Percentiles rank a stretch among this genome's conserved stretches.
phyloP scores from a whole-genome alignment of 768 basidiomycete genomes.

The Multifurca ochricompacta region DNA sequence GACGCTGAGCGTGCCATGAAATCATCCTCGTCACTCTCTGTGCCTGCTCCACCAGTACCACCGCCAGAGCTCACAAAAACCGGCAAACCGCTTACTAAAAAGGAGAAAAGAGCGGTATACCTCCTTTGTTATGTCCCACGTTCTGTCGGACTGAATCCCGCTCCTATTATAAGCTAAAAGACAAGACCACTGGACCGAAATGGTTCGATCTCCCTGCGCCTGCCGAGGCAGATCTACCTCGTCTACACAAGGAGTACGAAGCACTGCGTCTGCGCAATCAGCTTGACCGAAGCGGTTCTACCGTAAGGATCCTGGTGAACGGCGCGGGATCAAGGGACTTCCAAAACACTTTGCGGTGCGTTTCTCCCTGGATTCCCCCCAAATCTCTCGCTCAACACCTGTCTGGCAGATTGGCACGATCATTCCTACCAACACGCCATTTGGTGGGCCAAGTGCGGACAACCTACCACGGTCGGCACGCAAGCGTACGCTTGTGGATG shows the following conservation, averaged over 20 bases:
- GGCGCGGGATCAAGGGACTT: slow-evolving; percentile 74
- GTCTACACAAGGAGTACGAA: slow-evolving; percentile 78
- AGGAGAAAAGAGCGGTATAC: slow-evolving; percentile 60
- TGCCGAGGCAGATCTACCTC: slow-evolving; percentile 67
- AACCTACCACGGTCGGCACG: slow-evolving; percentile 63
- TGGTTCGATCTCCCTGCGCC: slow-evolving; percentile 92
- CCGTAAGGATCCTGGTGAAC: slow-evolving; percentile 78
- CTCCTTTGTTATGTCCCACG: background rate
- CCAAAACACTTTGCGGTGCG: slow-evolving; percentile 88
- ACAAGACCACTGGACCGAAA: slow-evolving; percentile 64
- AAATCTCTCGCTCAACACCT: slow-evolving; percentile 11
- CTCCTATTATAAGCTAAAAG: slow-evolving; percentile 44
- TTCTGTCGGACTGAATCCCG: background rate
- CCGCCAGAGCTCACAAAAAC: slow-evolving; percentile 51
- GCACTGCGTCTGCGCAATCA: slow-evolving; percentile 80
- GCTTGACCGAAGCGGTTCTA: slow-evolving; percentile 92
- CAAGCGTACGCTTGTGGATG: slow-evolving; percentile 81
- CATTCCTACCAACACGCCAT: slow-evolving; percentile 60
- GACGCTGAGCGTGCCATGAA: slow-evolving; percentile 47
- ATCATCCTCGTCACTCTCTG: slow-evolving; percentile 40
- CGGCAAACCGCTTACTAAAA: slow-evolving; percentile 65
- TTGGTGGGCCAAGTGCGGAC: slow-evolving; percentile 59
- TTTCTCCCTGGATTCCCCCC: slow-evolving; percentile 8
- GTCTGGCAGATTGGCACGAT: slow-evolving; percentile 67
- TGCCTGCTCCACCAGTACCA: slow-evolving; percentile 54